Conservation (phyloP, 768 basidiomycete species). For the Floccularia luteovirens region DNA sequence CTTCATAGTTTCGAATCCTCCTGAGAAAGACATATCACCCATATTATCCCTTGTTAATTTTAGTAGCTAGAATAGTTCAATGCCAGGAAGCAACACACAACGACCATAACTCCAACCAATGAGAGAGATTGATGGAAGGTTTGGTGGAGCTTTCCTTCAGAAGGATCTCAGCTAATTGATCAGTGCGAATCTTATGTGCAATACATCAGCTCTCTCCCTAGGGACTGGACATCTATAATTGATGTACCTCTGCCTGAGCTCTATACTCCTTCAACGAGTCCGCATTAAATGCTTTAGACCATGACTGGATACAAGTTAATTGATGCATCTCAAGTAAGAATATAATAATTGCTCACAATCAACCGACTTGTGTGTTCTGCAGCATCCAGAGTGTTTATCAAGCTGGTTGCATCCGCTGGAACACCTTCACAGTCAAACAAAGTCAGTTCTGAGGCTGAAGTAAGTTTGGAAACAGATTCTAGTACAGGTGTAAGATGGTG, state of each 20-base stretch:
- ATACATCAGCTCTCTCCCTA: no score
- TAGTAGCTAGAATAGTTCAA: neutral
- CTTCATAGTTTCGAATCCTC: slow-evolving; percentile 16
- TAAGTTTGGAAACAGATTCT: neutral
- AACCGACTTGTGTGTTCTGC: slow-evolving; percentile 8
- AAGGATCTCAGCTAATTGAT: slow-evolving; percentile 8
- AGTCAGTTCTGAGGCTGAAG: neutral
- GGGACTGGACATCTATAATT: no score
- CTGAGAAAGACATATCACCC: slow-evolving; percentile 18
- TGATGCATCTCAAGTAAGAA: neutral
- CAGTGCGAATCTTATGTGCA: no score
- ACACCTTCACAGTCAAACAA: slow-evolving; percentile 1
- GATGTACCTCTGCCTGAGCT: slow-evolving; percentile 7
- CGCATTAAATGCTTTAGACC: slow-evolving; percentile 20
- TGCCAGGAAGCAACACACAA: slow-evolving; percentile 1
- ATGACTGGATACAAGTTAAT: slow-evolving; percentile 13
- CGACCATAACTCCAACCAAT: slow-evolving; percentile 12
- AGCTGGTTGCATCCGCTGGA: slow-evolving; percentile 12
- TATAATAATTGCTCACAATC: slow-evolving; percentile 4
- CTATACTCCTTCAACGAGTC: slow-evolving; percentile 16
- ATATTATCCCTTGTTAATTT: slow-evolving; percentile 12
- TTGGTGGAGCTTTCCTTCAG: neutral
- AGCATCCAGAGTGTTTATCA: slow-evolving; percentile 11
- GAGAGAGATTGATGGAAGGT: slow-evolving; percentile 6
- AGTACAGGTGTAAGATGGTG: slow-evolving; percentile 14